Evolutionary conservation across 352 stramenopile genomes (phyloP).

Genomic region (Globisporangium yorkense): DNA sequence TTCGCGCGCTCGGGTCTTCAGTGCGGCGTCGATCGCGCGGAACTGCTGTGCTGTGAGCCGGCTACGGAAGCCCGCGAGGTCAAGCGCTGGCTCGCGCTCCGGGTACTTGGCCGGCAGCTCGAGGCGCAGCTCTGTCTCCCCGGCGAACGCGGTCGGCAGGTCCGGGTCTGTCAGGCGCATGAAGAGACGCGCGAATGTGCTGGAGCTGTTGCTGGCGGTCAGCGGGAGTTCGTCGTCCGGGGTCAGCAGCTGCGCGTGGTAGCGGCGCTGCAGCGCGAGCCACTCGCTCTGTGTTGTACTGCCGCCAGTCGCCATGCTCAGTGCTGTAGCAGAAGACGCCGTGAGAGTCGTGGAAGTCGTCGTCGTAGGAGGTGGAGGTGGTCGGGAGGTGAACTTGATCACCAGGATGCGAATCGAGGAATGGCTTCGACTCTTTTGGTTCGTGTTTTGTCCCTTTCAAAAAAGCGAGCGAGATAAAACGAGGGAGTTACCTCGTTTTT

Average conservation of each 20-base stretch:
- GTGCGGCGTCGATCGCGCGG: constrained; percentile 23
- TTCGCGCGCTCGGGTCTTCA: constrained; percentile 30
- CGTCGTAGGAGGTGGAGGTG: background rate
- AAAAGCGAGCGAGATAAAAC: background rate
- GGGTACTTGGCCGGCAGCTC: constrained; percentile 53
- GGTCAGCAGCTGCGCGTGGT: constrained; percentile 33
- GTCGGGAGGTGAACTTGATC: background rate
- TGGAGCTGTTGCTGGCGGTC: background rate
- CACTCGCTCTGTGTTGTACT: constrained; percentile 35
- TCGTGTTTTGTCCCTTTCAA: background rate
- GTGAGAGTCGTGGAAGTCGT: background rate
- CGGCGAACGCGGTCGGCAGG: constrained; percentile 40
- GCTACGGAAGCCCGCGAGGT: constrained; percentile 46
- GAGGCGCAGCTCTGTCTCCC: constrained; percentile 50
- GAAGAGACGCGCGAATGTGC: constrained; percentile 33
- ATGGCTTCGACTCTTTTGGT: background rate
- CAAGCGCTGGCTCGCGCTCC: constrained; percentile 28
- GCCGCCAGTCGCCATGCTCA: constrained; percentile 1
- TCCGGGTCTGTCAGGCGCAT: constrained; percentile 60
- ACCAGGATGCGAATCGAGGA: background rate
- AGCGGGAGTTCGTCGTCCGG: constrained; percentile 12
- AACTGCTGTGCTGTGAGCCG: constrained; percentile 35
- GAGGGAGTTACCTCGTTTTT: background rate
- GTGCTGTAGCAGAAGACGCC: background rate
- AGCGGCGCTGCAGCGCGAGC: constrained; percentile 58